Conservation (phyloP, 768 basidiomycete species). For the Pholiota conissans region DNA sequence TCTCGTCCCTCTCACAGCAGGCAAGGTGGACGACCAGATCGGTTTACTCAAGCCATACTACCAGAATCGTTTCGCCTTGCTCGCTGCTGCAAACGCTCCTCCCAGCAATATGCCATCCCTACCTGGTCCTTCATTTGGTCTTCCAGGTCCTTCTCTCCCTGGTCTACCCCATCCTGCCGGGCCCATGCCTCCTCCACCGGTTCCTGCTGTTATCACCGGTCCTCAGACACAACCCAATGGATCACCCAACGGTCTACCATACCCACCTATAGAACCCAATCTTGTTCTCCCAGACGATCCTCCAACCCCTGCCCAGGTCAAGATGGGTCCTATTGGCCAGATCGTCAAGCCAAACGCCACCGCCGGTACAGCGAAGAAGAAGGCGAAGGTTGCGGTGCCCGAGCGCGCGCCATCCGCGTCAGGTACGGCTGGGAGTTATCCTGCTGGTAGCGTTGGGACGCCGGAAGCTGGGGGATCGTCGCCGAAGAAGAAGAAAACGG, state of each 20-base stretch:
- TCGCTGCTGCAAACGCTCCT: slow-evolving; percentile 25
- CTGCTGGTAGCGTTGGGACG: neutral
- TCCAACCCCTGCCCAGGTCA: slow-evolving; percentile 57
- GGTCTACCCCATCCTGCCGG: slow-evolving; percentile 12
- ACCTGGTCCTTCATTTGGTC: neutral
- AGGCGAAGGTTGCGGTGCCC: slow-evolving; percentile 29
- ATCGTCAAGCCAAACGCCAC: slow-evolving; percentile 53
- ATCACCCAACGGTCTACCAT: slow-evolving; percentile 2
- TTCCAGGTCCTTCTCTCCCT: neutral
- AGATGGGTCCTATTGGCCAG: slow-evolving; percentile 81
- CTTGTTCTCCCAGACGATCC: slow-evolving; percentile 64
- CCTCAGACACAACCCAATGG: neutral
- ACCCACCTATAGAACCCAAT: slow-evolving; percentile 19
- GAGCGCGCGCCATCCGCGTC: slow-evolving; percentile 1
- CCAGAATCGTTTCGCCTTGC: slow-evolving; percentile 49
- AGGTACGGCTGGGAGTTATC: neutral
- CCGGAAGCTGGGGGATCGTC: slow-evolving; percentile 7
- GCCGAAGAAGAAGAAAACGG: slow-evolving; percentile 47
- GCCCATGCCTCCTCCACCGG: neutral
- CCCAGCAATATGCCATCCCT: neutral
- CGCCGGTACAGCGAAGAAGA: slow-evolving; percentile 62
- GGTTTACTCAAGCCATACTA: slow-evolving; percentile 83
- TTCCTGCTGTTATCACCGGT: neutral
- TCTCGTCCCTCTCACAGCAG: slow-evolving; percentile 69
- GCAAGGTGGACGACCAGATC: slow-evolving; percentile 75